Percentiles rank a stretch among this genome's conserved stretches.
Evolutionary conservation across 2,329 filamentous ascomycete genomes (phyloP).

Genomic region (Remersonia thermophila): DNA sequence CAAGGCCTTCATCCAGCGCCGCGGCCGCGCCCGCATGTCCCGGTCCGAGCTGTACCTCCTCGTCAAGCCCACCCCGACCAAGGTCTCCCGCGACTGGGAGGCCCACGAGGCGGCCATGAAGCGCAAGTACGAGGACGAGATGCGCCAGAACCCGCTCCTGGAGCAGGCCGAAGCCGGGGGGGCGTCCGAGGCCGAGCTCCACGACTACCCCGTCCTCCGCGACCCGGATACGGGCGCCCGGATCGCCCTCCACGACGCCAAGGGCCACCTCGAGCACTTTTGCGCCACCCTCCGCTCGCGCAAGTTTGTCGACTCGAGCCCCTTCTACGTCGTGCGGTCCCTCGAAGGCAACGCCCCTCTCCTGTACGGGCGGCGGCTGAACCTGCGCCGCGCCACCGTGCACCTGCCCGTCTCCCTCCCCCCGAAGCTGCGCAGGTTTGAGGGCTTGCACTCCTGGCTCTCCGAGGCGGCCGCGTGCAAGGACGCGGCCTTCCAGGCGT

Average conservation of each 20-base stretch:
- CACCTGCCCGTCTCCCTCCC: slow-evolving; percentile 60
- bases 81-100: slow-evolving; percentile 43
- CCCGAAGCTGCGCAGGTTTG: slow-evolving; percentile 41
- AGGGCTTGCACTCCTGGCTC: slow-evolving; percentile 46
- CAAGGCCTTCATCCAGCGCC: slow-evolving; percentile 48
- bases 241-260: slow-evolving; percentile 61
- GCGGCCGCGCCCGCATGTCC: slow-evolving; percentile 39
- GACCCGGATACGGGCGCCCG: slow-evolving; percentile 40
- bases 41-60: slow-evolving; percentile 40
- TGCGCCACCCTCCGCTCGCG: slow-evolving; percentile 45
- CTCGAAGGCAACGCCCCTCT: slow-evolving; percentile 16
- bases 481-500: slow-evolving; percentile 77
- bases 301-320: slow-evolving; percentile 51
- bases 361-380: slow-evolving; percentile 10
- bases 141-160: slow-evolving; percentile 35
- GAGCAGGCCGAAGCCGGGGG: slow-evolving; percentile 34
- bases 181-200: slow-evolving; percentile 11
- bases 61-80: too few relatives aligned
- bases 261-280: slow-evolving; percentile 70
- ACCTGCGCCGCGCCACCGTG: slow-evolving; percentile 45
- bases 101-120: slow-evolving; percentile 63
- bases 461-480: slow-evolving; percentile 62
- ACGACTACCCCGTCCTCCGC: slow-evolving; percentile 22
- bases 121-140: slow-evolving; percentile 51
- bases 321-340: slow-evolving; percentile 52